Base-by-base conservation (phyloP, 768 basidiomycete species). In the Boletellus sp. region DNA sequence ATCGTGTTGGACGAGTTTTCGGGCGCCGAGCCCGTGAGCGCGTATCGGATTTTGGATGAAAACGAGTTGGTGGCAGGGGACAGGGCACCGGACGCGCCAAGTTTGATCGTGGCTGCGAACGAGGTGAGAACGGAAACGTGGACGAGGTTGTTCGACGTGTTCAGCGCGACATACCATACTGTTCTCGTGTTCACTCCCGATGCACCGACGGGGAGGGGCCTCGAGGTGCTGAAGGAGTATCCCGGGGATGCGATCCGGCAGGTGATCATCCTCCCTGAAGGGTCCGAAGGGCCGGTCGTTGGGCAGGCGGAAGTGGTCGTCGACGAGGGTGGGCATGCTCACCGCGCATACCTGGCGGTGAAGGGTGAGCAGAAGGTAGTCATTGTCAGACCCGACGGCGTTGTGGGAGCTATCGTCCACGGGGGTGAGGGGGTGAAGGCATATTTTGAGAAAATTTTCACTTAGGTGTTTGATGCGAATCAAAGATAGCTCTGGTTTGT, bases 371-470 rank as follows among this genome's bases (percentile, higher is more conserved):
- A 57, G 19, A 61, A 54, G 35, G 60, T 74, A 10, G 68, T 70
- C 2, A 64, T 74, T 22, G 59, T 68, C 7, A 62, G 78, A 16
- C 78, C 77, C 0, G 78, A 79, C 55, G 74, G 72, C 13, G 67
- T 73, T 10, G 63, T 76, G 5, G 78, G 77, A 15, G 63, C 54
- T 2, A 54, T 66, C 6, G 57, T 61, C 16, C 47, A 32, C 4
- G 64, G 59, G 3, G 39, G 20, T 6, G 53, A 58, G 33, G 67
- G 60, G n/a, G 28, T 54, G 6, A 24, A 2, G 20, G 20, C 15
- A 20, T 67, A 64, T 44, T 58, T 64, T 37, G 20, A 17, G 24
- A 47, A 35, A 26, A 50, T 66, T 22, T 55, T 63, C 9, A 10
- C 31, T 8, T 10, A 28, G 28, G 11, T 7, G 28, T 28, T 28